phyloP scores from a whole-genome alignment of 371 early-diverging fungal species.

The Mucor racemosus region DNA sequence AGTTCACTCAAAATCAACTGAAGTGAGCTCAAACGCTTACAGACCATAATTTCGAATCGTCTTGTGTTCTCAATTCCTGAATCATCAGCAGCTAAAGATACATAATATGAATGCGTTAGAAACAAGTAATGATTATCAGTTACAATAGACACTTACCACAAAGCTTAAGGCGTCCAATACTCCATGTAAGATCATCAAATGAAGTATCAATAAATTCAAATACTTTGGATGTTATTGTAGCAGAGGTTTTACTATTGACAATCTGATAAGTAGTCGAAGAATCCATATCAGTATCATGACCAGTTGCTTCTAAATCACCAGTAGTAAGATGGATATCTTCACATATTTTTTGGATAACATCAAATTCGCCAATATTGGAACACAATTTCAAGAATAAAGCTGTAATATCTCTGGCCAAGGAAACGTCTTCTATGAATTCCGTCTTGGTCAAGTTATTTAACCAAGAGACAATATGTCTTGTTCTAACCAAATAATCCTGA shows the following conservation, averaged over 20 bases:
- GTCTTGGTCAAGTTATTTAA: slow-evolving; percentile 39
- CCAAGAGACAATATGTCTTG: slow-evolving; percentile 33
- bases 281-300: slow-evolving; percentile 12
- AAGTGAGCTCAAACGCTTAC: slow-evolving; percentile 29
- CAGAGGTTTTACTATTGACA: slow-evolving; percentile 43
- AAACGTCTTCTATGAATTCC: slow-evolving; percentile 44
- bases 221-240: slow-evolving; percentile 28
- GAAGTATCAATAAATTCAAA: slow-evolving; percentile 45
- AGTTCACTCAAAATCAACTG: slow-evolving; percentile 37
- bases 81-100: slow-evolving; percentile 1
- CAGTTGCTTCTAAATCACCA: slow-evolving; percentile 37
- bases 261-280: slow-evolving; percentile 28
- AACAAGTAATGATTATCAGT: not conserved
- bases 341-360: slow-evolving; percentile 33
- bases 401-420: slow-evolving; percentile 37
- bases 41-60: slow-evolving; percentile 39
- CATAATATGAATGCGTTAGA: not conserved
- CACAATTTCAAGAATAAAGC: slow-evolving; percentile 35
- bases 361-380: slow-evolving; percentile 35
- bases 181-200: slow-evolving; percentile 53
- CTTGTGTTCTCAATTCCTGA: slow-evolving; percentile 17
- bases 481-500: slow-evolving; percentile 16
- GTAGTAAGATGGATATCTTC: slow-evolving; percentile 38
- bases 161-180: slow-evolving; percentile 40
- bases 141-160: slow-evolving; percentile 19